Evolutionary conservation across 1,139 yeast species (phyloP).

Genomic region (Scheffersomyces illinoinensis): DNA sequence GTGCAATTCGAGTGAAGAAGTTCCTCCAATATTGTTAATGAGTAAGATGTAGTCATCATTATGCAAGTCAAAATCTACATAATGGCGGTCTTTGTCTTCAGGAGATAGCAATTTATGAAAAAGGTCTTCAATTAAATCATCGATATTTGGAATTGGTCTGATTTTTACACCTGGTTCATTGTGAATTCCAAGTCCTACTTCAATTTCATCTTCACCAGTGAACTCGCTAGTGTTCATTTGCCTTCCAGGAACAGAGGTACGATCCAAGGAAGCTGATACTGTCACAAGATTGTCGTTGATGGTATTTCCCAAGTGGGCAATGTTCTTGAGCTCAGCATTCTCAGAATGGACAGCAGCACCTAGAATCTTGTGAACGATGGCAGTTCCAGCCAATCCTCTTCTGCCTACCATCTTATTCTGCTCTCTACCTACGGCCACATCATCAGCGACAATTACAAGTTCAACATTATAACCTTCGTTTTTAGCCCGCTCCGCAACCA

Average conservation of each 20-base stretch:
- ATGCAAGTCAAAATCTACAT: constrained; percentile 57
- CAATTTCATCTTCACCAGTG: constrained; percentile 60
- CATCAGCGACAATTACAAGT: constrained; percentile 78
- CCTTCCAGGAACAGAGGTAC: constrained; percentile 87
- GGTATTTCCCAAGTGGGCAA: constrained; percentile 58
- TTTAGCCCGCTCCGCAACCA: constrained; percentile 86
- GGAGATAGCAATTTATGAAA: constrained; percentile 53
- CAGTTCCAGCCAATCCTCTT: constrained; percentile 91
- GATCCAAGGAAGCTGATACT: constrained; percentile 85
- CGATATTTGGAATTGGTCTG: constrained; percentile 70
- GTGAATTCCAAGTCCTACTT: constrained; percentile 94
- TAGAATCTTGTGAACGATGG: constrained; percentile 78
- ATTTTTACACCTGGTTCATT: constrained; percentile 87
- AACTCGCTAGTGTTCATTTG: constrained; percentile 49
- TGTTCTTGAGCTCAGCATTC: constrained; percentile 41
- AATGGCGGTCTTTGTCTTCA: constrained; percentile 66
- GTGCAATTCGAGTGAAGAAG: constrained; percentile 72
- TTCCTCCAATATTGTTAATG: constrained; percentile 83
- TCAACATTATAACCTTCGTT: constrained; percentile 72
- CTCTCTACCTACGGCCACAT: constrained; percentile 85
- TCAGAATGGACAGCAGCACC: constrained; percentile 64
- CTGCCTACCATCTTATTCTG: constrained; percentile 92
- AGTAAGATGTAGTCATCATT: constrained; percentile 68
- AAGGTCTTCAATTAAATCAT: constrained; percentile 54
- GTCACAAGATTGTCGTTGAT: constrained; percentile 73